These are phyloP conservation scores for Eremochloa ophiuroides DNA, from an alignment of 176 grass and related monocot species.

Conservation along the genomic window DNA sequence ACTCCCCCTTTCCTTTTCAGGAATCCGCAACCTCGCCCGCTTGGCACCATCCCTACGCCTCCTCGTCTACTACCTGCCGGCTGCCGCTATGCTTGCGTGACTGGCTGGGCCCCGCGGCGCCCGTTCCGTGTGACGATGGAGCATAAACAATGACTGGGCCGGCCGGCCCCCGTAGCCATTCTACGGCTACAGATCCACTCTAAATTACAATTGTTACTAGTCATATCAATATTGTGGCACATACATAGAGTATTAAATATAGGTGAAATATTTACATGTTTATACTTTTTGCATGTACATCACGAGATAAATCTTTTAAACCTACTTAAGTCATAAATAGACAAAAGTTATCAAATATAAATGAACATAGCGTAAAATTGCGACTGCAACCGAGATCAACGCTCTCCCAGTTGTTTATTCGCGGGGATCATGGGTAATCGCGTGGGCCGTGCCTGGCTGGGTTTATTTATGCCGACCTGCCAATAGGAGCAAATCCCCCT, in stretches of 20 bases:
- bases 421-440: neutral
- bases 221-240: too few relatives aligned
- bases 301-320: too few relatives aligned
- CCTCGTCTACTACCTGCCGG: neutral
- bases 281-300: too few relatives aligned
- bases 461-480: slow-evolving; percentile 37
- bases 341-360: too few relatives aligned
- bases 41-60: neutral
- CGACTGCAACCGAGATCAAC: too few relatives aligned
- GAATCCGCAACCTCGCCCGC: slow-evolving; percentile 20
- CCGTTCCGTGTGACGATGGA: neutral
- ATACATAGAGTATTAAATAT: too few relatives aligned
- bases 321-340: too few relatives aligned
- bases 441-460: slow-evolving; percentile 11
- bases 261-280: too few relatives aligned
- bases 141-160: slow-evolving; percentile 51
- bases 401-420: slow-evolving; percentile 9
- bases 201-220: too few relatives aligned
- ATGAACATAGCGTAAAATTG: too few relatives aligned
- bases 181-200: too few relatives aligned
- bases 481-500: slow-evolving; percentile 27
- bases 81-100: neutral
- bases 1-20: slow-evolving; percentile 40
- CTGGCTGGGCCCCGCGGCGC: neutral
- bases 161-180: neutral